Base-by-base conservation (phyloP, 306 rosid species). In the Luffa acutangula region DNA sequence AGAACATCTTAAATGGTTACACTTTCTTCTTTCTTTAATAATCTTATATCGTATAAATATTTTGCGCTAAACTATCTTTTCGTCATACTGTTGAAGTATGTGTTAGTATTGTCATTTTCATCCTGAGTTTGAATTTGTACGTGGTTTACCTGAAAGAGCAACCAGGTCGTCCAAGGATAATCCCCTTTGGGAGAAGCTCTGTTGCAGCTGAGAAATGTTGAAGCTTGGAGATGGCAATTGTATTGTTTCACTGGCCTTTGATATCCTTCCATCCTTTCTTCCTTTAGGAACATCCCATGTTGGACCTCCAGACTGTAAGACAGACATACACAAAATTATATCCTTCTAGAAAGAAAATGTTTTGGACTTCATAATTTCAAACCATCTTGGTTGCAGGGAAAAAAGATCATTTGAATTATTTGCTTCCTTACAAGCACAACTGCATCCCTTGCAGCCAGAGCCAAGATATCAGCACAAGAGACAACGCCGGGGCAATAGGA, bases 241-340 rank as follows among this genome's bases (percentile, higher is more conserved):
- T 76, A 7, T 77, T 41, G 92, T 91, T 82, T 94, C 98, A 60
- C 88, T 91, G 0, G 95, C 97, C 86, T 81, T 85, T 3, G 98
- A 94, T 79, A 66, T 81, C 89, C 93, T 84, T 52, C 98, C 98
- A 82, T 88, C 91, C 71, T 86, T 86, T 80, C 91, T 69, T 48
- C 91, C 91, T 75, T 86, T 86, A 13, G 89, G 91, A 64, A 88
- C 89, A 25, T 90, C 84, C 98, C 98, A 94, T 14, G 37, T 34
- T 45, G 98, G 97, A 37, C 97, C 98, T 86, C 97, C 97, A 39
- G 97, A 85, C 98, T 94, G 84, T 39, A 79, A 37, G 45, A 48
- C 59, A 72, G 2, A 17, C 51, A 41, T 4, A 45, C 60, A 51
- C 63, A 75, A 75, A 34, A 74, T 25, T 17, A 51, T 33, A 34